Base-by-base conservation (phyloP, 1,284 basidiomycete species). In the Irpex sp. region DNA sequence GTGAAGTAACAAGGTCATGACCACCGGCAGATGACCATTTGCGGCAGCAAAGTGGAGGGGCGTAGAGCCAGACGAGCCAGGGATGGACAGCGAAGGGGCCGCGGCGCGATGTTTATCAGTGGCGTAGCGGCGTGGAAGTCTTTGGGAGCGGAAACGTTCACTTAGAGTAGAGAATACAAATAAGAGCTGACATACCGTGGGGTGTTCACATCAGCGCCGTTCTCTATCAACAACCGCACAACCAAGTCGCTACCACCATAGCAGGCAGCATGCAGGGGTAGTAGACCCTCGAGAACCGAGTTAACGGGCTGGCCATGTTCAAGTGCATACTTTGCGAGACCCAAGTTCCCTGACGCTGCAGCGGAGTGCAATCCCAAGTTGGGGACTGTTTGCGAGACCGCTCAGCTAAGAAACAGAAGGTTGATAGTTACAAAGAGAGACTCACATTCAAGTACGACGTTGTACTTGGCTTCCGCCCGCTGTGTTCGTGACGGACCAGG, bases 31-130 rank as follows among this genome's bases (percentile, higher is more conserved):
- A 75, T 97, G 93, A 3, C 94, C 94, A 68, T 96, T 95, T 21
- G 95, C 94, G 34, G 94, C 90, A 5, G 95, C 95, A 74, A 97
- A 97, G 73, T 97, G 95, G n/a, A 97, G 85, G 0, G 95, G 92
- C 0, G 94, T 96, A 1, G 93, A 93, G 17, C 94, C 94, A 13
- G 86, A 85, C 3, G 89, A 87, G 52, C 93, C 93, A 38, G 94
- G 87, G 68, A 90, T 89, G 63, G 37, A 34, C 7, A 62, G 58
- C 8, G 86, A 86, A 1, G 81, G 80, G 34, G 88, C 81, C 13
- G 83, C 69, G 74, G 89, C 80, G 70, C 89, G 78, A 72, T 81
- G 81, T 74, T 85, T 88, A 73, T 93, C 90, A 72, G 76, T 82
- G 37, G 86, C 88, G 76, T 94, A 95, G 62, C 91, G 86, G 64